Evolutionary conservation across 208 protist genomes (phyloP), one percentile per base, ranked within the genome.

Genomic region (Tritrichomonas musculus): DNA sequence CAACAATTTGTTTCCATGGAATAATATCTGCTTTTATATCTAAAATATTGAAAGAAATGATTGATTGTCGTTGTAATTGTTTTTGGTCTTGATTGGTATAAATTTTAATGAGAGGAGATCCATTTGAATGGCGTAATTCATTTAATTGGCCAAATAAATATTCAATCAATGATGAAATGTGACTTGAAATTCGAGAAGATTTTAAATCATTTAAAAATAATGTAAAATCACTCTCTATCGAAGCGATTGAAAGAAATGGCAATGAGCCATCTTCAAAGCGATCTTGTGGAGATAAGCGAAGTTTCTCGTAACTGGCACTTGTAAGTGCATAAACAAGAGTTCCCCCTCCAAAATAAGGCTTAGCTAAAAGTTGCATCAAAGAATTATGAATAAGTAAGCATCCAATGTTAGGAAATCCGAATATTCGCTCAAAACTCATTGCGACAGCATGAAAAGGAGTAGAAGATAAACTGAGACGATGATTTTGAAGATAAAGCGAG

Each of bases 211-310:
- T 17, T 47, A 39, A 17, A 3, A 72, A 72, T 11, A 77, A 47
- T 27, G 36, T 44, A n/a, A 77, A 77, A 11, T 33, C 69, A 77
- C 33, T 77, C 20, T 77, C 9, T 9, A 77, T 14, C 1, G 69
- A 14, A 47, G 69, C 69, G 20, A 60, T 53, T 39, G 77, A 53
- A 0, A 88, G 20, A 20, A 88, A 88, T 33, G 77, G 77, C 1
- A 88, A n/a, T 4, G 77, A 88, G 2, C 77, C 77, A 57, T 88
- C 77, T 50, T 88, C 77, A 39, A 88, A 88, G 27, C 77, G 53
- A 44, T 88, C 77, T 39, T 17, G 44, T 57, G 77, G 77, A 20
- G 47, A 88, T 53, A 88, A 49, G 11, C 47, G 0, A 2, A 88
- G 36, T 88, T 88, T 88, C 27, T 88, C 77, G 33, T 27, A 30